These are phyloP conservation scores for Nemania abortiva DNA, from an alignment of 2,329 filamentous ascomycete species.

Conservation along the genomic window DNA sequence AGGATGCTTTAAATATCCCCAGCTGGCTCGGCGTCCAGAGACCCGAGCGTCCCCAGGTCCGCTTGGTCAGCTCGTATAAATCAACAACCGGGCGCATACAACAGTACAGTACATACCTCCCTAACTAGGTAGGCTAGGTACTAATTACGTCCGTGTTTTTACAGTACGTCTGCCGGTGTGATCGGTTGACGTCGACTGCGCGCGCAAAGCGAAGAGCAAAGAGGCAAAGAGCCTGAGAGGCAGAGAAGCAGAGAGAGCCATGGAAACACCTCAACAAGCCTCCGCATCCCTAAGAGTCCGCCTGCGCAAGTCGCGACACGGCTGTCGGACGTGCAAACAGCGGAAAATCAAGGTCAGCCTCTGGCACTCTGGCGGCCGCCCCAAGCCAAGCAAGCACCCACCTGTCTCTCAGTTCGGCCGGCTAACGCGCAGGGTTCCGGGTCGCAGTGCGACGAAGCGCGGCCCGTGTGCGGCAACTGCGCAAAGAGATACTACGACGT, in stretches of 20 bases:
- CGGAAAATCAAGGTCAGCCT: conserved; percentile 37
- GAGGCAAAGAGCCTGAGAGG: too few species aligned
- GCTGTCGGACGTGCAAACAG: conserved; percentile 33
- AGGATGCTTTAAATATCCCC: conserved; percentile 19
- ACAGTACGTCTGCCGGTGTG: not conserved
- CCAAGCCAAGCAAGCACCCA: not conserved
- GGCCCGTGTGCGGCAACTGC: conserved; percentile 34
- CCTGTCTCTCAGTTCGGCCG: not conserved
- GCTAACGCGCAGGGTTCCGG: conserved; percentile 1
- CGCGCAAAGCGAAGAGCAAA: not conserved
- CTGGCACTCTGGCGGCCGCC: not conserved
- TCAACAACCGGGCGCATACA: not conserved
- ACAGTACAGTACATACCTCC: not conserved
- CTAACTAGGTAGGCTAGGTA: too few species aligned
- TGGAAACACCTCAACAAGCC: conserved; percentile 22
- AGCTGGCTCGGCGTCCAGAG: not conserved
- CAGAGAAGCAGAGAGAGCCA: not conserved
- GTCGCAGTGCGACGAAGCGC: conserved; percentile 30
- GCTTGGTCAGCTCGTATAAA: not conserved
- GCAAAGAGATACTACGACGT: conserved; percentile 31
- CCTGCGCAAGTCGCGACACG: conserved; percentile 34
- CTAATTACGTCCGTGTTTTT: too few species aligned
- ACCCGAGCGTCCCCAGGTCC: not conserved
- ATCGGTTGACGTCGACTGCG: conserved; percentile 6
- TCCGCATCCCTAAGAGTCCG: conserved; percentile 22